Percentiles rank a stretch among this genome's conserved stretches.
Conservation (phyloP, 805 yeast genomes). For the Cyberlindnera misumaiensis region DNA sequence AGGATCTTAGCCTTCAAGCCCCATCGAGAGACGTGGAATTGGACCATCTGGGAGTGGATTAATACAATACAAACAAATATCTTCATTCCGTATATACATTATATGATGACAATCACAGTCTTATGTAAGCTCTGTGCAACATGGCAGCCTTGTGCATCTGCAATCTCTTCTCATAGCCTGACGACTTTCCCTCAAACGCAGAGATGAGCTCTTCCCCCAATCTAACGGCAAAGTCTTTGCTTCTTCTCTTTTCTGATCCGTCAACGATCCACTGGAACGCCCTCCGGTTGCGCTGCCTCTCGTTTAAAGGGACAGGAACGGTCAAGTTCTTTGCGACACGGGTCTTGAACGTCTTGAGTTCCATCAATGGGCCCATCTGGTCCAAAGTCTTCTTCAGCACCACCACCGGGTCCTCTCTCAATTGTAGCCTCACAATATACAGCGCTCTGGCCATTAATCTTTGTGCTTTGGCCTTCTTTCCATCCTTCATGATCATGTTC, state of each 20-base stretch:
- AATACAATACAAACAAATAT: neutral
- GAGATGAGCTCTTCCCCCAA: slow-evolving; percentile 82
- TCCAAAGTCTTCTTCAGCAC: slow-evolving; percentile 71
- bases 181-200: slow-evolving; percentile 70
- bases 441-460: slow-evolving; percentile 68
- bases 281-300: slow-evolving; percentile 75
- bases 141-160: slow-evolving; percentile 83
- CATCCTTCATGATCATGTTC: slow-evolving; percentile 87
- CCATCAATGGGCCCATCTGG: slow-evolving; percentile 76
- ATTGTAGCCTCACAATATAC: slow-evolving; percentile 66
- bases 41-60: slow-evolving; percentile 20
- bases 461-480: slow-evolving; percentile 78
- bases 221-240: slow-evolving; percentile 79
- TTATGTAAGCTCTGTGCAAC: slow-evolving; percentile 78
- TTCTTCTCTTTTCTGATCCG: slow-evolving; percentile 71
- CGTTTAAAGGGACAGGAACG: slow-evolving; percentile 77
- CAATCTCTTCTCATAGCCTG: slow-evolving; percentile 78
- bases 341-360: slow-evolving; percentile 68
- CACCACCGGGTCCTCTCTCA: slow-evolving; percentile 74
- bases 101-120: slow-evolving; percentile 18
- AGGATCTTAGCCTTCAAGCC: slow-evolving; percentile 11
- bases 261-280: slow-evolving; percentile 91
- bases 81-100: neutral
- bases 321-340: slow-evolving; percentile 79
- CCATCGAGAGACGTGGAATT: slow-evolving; percentile 4